Evolutionary conservation across 306 rosid species (phyloP).

Genomic region (Medicago truncatula): DNA sequence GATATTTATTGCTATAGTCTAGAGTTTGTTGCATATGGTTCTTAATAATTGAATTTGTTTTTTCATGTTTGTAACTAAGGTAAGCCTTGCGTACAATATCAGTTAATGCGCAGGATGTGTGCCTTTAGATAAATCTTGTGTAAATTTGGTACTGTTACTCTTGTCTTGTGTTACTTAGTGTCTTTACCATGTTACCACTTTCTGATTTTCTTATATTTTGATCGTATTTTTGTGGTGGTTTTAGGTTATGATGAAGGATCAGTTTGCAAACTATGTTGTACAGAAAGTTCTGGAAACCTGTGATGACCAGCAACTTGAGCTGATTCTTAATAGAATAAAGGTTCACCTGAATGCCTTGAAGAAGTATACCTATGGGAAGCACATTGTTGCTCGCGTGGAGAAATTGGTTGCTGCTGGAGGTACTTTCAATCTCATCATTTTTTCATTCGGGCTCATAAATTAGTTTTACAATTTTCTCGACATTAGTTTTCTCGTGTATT

Average conservation of each 20-base stretch:
- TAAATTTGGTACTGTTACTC: neutral
- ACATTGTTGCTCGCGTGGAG: constrained; percentile 97
- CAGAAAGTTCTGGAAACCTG: constrained; percentile 96
- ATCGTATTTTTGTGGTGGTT: constrained; percentile 30
- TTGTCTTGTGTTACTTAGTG: neutral
- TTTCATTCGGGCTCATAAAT: neutral
- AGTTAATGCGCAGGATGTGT: no score
- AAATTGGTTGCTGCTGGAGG: constrained; percentile 99
- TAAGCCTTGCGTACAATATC: no score
- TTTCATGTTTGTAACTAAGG: no score
- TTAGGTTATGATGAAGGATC: constrained; percentile 93
- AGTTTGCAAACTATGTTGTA: constrained; percentile 94
- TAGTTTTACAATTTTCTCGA: neutral
- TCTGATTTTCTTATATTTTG: constrained; percentile 4
- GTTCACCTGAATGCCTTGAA: constrained; percentile 94
- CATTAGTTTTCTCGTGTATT: neutral
- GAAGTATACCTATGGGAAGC: constrained; percentile 97
- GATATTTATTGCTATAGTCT: no score
- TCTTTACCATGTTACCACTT: neutral
- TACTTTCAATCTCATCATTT: constrained; percentile 42
- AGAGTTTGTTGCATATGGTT: no score
- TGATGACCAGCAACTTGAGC: constrained; percentile 94
- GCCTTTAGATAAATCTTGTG: no score
- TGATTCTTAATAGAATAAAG: constrained; percentile 88
- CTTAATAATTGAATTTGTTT: no score